phyloP scores from a whole-genome alignment of 306 rosid species.

The Quercus wislizeni region DNA sequence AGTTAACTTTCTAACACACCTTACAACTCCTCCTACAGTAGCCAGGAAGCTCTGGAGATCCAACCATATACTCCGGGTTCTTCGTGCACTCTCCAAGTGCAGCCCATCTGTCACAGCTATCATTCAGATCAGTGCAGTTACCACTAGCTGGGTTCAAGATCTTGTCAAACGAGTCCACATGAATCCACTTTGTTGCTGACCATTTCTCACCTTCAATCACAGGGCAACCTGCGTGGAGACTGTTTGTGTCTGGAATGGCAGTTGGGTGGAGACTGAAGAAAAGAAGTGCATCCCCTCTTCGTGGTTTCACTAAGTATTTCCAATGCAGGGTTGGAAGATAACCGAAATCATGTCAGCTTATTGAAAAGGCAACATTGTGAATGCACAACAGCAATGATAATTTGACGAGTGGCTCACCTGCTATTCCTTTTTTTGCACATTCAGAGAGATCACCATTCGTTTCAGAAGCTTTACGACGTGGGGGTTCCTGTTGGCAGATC shows the following conservation, averaged over 20 bases:
- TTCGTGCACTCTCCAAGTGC: conserved; percentile 91
- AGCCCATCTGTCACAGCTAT: conserved; percentile 94
- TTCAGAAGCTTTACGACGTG: conserved; percentile 56
- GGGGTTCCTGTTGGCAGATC: conserved; percentile 51
- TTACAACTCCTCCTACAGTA: conserved; percentile 89
- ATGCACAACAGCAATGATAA: background rate
- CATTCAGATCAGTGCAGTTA: conserved; percentile 63
- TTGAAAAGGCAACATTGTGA: conserved; percentile 5
- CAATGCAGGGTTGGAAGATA: conserved; percentile 12
- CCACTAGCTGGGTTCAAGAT: conserved; percentile 38
- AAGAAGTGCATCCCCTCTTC: conserved; percentile 95
- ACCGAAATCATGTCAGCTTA: conserved; percentile 5
- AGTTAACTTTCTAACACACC: conserved; percentile 49
- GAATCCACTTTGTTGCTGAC: conserved; percentile 99
- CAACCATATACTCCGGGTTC: conserved; percentile 85
- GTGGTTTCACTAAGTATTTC: conserved; percentile 71
- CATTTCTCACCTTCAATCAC: conserved; percentile 98
- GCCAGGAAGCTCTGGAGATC: conserved; percentile 83
- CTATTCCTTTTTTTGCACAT: conserved; percentile 89
- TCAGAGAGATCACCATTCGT: conserved; percentile 64
- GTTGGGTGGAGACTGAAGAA: conserved; percentile 85
- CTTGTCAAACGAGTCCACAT: conserved; percentile 82
- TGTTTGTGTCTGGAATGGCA: conserved; percentile 67
- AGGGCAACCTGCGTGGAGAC: conserved; percentile 97
- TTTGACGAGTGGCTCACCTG: conserved; percentile 49